Conservation (phyloP, 768 basidiomycete genomes). For the Kondoa malvinella region DNA sequence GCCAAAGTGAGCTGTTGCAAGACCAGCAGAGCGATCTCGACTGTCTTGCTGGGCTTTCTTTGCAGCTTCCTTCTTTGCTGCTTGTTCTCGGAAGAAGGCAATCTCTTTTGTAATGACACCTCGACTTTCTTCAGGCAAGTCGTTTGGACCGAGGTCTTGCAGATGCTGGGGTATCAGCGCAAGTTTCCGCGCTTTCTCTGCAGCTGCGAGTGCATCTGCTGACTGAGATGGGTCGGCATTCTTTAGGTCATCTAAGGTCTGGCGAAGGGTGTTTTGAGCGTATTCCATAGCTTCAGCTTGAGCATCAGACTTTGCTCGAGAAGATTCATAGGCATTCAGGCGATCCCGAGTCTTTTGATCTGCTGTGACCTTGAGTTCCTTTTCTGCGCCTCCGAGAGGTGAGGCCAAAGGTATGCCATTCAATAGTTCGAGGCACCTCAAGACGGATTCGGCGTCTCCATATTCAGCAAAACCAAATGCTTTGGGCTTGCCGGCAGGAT, state of each 20-base stretch:
- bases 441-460: slow-evolving; percentile 78
- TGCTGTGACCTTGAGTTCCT: slow-evolving; percentile 70
- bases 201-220: neutral
- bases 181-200: slow-evolving; percentile 2
- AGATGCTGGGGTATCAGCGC: slow-evolving; percentile 63
- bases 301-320: slow-evolving; percentile 42
- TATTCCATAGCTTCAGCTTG: slow-evolving; percentile 17
- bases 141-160: slow-evolving; percentile 87
- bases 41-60: slow-evolving; percentile 43
- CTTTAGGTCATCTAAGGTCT: slow-evolving; percentile 12
- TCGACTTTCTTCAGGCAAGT: slow-evolving; percentile 77
- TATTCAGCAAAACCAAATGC: slow-evolving; percentile 95
- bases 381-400: slow-evolving; percentile 42
- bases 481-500: slow-evolving; percentile 81
- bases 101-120: slow-evolving; percentile 92
- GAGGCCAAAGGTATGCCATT: slow-evolving; percentile 50
- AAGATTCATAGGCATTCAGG: slow-evolving; percentile 64
- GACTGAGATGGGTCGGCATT: slow-evolving; percentile 43
- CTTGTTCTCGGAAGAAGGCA: slow-evolving; percentile 83
- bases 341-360: slow-evolving; percentile 86
- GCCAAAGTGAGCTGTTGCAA: slow-evolving; percentile 2
- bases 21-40: neutral
- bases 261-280: slow-evolving; percentile 10
- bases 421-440: slow-evolving; percentile 53
- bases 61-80: slow-evolving; percentile 76